Evolutionary conservation across 495 filamentous ascomycete genomes (phyloP).

Genomic region (Alectoria sarmentosa): DNA sequence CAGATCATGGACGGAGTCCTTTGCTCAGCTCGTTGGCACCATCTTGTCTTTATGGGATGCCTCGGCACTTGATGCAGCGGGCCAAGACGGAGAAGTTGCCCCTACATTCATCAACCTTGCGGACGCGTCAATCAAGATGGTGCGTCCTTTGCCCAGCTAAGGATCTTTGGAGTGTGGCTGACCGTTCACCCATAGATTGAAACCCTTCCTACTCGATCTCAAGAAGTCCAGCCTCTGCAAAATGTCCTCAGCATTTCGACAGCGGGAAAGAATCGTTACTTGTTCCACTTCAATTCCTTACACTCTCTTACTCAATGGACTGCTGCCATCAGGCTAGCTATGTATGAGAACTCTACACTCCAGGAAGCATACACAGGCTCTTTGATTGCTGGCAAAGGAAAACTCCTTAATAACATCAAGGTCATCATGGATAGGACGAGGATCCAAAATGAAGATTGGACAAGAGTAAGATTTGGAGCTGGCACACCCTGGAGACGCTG

Average conservation of each 20-base stretch:
- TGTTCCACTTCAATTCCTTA: conserved; percentile 91
- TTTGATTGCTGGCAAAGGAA: conserved; percentile 91
- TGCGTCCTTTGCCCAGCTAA: conserved; percentile 28
- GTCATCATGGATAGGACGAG: conserved; percentile 73
- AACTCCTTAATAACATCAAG: conserved; percentile 75
- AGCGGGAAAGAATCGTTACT: conserved; percentile 88
- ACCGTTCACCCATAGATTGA: conserved; percentile 59
- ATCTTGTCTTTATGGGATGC: conserved; percentile 96
- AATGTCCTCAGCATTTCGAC: conserved; percentile 95
- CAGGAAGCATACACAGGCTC: conserved; percentile 97
- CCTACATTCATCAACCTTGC: conserved; percentile 96
- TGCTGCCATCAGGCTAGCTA: conserved; percentile 83
- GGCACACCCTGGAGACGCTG: conserved; percentile 94
- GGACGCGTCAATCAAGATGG: conserved; percentile 97
- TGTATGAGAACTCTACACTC: conserved; percentile 89
- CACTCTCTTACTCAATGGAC: conserved; percentile 96
- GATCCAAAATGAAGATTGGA: conserved; percentile 85
- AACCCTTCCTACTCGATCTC: conserved; percentile 71
- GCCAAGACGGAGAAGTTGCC: conserved; percentile 73
- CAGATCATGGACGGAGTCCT: conserved; percentile 92
- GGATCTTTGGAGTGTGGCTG: conserved; percentile 7
- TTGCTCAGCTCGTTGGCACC: conserved; percentile 91
- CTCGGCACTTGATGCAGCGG: conserved; percentile 81
- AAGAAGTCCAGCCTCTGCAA: conserved; percentile 68
- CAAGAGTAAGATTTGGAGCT: conserved; percentile 88